Evolutionary conservation across 306 rosid species (phyloP).

Genomic region (Castanopsis chinensis): DNA sequence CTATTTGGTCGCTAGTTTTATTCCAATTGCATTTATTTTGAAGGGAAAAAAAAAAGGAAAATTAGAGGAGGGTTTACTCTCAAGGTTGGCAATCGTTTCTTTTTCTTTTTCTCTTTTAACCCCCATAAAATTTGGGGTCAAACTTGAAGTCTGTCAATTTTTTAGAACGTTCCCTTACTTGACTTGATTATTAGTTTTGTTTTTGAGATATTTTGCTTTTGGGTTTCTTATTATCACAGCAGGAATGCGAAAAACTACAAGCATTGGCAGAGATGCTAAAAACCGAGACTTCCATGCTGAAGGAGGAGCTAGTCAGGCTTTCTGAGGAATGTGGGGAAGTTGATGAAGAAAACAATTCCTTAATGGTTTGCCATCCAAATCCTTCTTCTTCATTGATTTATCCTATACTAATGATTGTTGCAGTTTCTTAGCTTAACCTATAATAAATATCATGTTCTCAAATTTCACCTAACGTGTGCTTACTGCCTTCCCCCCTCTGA

Average conservation of each 20-base stretch:
- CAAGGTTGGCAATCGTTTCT: no score
- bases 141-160: no score
- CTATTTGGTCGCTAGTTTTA: no score
- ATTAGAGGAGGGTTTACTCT: no score
- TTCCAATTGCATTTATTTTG: no score
- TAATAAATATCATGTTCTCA: background rate
- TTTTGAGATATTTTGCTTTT: background rate
- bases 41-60: no score
- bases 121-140: no score
- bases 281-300: conserved; percentile 6
- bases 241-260: conserved; percentile 25
- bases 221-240: conserved; percentile 27
- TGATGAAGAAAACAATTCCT: conserved; percentile 21
- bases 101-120: no score
- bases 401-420: background rate
- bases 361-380: conserved; percentile 36
- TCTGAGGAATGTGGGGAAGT: conserved; percentile 29
- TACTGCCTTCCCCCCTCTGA: background rate
- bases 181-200: no score
- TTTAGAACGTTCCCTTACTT: no score
- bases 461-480: background rate
- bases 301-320: conserved; percentile 16
- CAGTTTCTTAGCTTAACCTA: background rate
- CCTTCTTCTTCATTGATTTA: conserved; percentile 3
- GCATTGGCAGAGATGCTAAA: conserved; percentile 6